Percentiles rank a stretch among this genome's conserved stretches.
phyloP scores from a whole-genome alignment of 345 rosid species.

The Gossypium herbaceum region DNA sequence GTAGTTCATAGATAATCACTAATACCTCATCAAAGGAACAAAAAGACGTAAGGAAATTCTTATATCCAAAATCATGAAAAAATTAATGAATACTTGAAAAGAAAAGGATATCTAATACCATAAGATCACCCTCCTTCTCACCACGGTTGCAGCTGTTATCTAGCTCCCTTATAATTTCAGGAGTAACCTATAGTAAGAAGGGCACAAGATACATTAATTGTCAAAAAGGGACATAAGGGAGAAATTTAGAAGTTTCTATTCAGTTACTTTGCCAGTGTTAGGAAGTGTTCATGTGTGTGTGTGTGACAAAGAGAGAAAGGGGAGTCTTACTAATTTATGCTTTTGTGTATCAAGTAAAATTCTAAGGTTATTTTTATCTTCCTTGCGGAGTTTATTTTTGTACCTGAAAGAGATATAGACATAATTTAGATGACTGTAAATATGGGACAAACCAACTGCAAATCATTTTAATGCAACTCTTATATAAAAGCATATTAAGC shows the following conservation, averaged over 20 bases:
- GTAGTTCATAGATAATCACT: neutral
- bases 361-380: slow-evolving; percentile 74
- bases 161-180: slow-evolving; percentile 76
- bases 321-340: slow-evolving; percentile 61
- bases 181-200: slow-evolving; percentile 54
- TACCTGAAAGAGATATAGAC: slow-evolving; percentile 44
- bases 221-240: neutral
- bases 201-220: neutral
- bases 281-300: too few relatives aligned
- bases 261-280: too few relatives aligned
- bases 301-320: neutral
- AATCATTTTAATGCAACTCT: neutral
- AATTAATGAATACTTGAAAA: neutral
- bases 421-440: neutral
- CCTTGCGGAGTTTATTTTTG: slow-evolving; percentile 72
- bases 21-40: neutral
- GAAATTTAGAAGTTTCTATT: neutral
- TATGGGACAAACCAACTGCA: neutral
- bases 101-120: slow-evolving; percentile 71
- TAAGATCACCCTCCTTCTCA: slow-evolving; percentile 72
- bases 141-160: slow-evolving; percentile 76
- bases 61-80: neutral
- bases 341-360: slow-evolving; percentile 56
- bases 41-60: neutral
- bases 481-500: neutral